Percentiles rank a stretch among this genome's conserved stretches.
Conservation (phyloP, 345 rosid species). For the Melastoma malabathricum region DNA sequence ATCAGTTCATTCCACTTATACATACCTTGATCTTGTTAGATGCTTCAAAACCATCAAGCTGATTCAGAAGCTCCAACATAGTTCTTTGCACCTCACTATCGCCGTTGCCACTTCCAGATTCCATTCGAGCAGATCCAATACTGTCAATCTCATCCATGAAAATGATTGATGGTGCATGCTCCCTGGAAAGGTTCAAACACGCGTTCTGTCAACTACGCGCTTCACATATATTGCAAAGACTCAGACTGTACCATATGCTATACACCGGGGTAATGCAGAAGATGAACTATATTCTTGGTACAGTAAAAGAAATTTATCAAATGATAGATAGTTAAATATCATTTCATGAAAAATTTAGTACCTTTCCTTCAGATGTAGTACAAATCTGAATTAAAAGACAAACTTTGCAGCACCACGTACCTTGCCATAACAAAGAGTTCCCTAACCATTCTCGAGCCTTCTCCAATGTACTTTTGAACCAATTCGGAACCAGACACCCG, state of each 20-base stretch:
- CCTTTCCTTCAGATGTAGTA: too few relatives aligned
- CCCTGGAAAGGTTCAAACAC: constrained; percentile 29
- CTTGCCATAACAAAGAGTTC: constrained; percentile 99
- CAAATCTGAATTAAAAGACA: too few relatives aligned
- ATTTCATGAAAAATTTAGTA: too few relatives aligned
- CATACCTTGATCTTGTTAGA: constrained; percentile 96
- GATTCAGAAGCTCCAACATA: constrained; percentile 99
- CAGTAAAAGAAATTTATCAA: too few relatives aligned
- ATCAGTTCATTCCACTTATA: neutral
- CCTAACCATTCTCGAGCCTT: constrained; percentile 98
- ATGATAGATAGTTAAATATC: too few relatives aligned
- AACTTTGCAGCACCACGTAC: constrained; percentile 19
- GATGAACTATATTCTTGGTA: too few relatives aligned
- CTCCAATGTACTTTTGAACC: constrained; percentile 96
- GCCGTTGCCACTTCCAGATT: constrained; percentile 98
- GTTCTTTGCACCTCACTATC: constrained; percentile 97
- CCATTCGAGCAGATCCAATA: constrained; percentile 99
- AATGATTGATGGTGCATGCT: constrained; percentile 94
- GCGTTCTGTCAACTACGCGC: too few relatives aligned
- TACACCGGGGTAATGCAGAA: too few relatives aligned
- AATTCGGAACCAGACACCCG: constrained; percentile 98
- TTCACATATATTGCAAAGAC: too few relatives aligned
- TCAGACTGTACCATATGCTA: too few relatives aligned
- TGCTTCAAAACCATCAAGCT: constrained; percentile 96
- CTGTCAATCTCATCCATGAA: constrained; percentile 99